phyloP scores from a whole-genome alignment of 257 asterid species.

The Verbascum thapsus region DNA sequence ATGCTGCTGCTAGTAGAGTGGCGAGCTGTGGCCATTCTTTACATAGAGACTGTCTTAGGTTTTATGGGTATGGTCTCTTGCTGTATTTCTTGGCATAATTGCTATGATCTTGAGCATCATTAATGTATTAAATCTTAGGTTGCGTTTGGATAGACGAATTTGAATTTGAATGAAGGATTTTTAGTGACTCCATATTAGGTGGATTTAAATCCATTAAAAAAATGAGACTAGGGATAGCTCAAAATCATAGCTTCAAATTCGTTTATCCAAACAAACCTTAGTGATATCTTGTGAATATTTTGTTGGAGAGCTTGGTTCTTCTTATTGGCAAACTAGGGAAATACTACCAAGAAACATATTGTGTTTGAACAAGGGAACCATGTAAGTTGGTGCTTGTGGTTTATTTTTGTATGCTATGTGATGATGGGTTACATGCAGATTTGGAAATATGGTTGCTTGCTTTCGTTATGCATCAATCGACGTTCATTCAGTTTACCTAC shows the following conservation, averaged over 20 bases:
- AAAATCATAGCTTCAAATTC: too few species aligned
- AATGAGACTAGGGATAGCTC: not conserved
- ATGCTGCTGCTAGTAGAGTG: slow-evolving; percentile 96
- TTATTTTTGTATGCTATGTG: slow-evolving; percentile 23
- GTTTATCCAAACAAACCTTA: too few species aligned
- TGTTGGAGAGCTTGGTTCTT: slow-evolving; percentile 8
- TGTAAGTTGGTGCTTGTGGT: not conserved
- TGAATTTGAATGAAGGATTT: slow-evolving; percentile 4
- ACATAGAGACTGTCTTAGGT: slow-evolving; percentile 94
- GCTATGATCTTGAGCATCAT: slow-evolving; percentile 19
- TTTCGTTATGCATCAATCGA: slow-evolving; percentile 94
- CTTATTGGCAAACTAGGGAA: not conserved
- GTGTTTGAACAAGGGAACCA: slow-evolving; percentile 3
- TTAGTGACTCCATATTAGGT: too few species aligned
- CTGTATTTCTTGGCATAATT: slow-evolving; percentile 20
- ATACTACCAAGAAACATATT: slow-evolving; percentile 24
- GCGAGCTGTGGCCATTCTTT: slow-evolving; percentile 97
- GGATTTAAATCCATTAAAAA: not conserved
- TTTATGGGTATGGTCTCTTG: slow-evolving; percentile 73
- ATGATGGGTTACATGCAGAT: slow-evolving; percentile 52
- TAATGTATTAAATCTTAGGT: not conserved
- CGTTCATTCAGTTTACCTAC: slow-evolving; percentile 85
- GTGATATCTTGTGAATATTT: slow-evolving; percentile 8
- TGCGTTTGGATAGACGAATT: not conserved
- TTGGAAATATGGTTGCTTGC: slow-evolving; percentile 96